Evolutionary conservation across 257 asterid genomes (phyloP).

Genomic region (Mentha longifolia): DNA sequence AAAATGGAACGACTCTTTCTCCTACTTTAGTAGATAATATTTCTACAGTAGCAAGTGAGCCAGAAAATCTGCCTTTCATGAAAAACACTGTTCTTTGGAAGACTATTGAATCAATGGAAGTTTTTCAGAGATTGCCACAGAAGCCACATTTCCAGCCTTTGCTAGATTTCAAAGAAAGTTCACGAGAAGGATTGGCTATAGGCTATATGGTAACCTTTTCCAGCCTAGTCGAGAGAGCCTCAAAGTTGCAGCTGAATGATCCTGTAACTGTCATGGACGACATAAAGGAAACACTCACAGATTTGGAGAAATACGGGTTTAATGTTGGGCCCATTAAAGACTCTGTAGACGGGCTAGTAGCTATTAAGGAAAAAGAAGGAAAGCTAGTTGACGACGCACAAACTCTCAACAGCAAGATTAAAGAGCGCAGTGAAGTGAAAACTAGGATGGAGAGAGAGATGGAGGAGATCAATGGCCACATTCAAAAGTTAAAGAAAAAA

Average conservation of each 20-base stretch:
- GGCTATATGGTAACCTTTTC: constrained; percentile 75
- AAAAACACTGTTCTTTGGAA: constrained; percentile 66
- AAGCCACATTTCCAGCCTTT: constrained; percentile 83
- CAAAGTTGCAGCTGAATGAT: constrained; percentile 49
- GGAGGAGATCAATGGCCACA: constrained; percentile 46
- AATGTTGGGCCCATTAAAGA: constrained; percentile 45
- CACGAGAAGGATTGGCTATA: constrained; percentile 81
- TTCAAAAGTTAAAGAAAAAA: constrained; percentile 50
- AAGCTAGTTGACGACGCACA: constrained; percentile 36
- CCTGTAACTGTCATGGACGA: constrained; percentile 52
- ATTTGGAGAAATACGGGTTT: constrained; percentile 77
- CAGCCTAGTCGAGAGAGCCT: constrained; percentile 56
- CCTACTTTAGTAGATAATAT: constrained; percentile 3
- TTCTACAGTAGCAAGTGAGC: constrained; percentile 29
- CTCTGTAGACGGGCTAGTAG: constrained; percentile 40
- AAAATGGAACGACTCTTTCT: not conserved
- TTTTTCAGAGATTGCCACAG: constrained; percentile 70
- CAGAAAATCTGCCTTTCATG: constrained; percentile 61
- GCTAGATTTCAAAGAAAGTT: constrained; percentile 52
- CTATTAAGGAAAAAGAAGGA: constrained; percentile 46
- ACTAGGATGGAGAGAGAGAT: constrained; percentile 47
- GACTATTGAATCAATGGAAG: constrained; percentile 71
- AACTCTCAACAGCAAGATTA: constrained; percentile 39
- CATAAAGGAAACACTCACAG: constrained; percentile 54
- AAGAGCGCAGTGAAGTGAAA: constrained; percentile 34